Conservation (phyloP, 2,329 filamentous ascomycete genomes). For the Teratosphaeria destructans region DNA sequence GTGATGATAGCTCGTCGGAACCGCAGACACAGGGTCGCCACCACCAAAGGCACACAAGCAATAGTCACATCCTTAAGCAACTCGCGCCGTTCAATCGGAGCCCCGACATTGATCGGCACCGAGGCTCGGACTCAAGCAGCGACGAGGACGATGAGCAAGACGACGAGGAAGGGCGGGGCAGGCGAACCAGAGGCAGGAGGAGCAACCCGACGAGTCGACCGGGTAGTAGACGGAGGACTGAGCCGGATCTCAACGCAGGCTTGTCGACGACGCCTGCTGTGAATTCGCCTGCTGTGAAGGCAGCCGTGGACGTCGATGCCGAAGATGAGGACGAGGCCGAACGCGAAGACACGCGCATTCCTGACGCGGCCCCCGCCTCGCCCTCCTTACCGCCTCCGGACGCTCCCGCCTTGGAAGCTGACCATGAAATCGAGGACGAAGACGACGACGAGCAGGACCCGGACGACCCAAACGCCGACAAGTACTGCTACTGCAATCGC, state of each 20-base stretch:
- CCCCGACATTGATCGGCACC: constrained; percentile 24
- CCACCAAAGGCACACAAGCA: constrained; percentile 22
- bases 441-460: constrained; percentile 24
- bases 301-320: neutral
- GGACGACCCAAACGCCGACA: constrained; percentile 46
- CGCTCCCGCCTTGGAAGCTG: constrained; percentile 5
- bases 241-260: neutral
- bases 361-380: neutral
- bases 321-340: neutral
- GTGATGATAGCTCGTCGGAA: constrained; percentile 20
- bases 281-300: neutral
- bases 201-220: constrained; percentile 4
- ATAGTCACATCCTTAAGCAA: constrained; percentile 29
- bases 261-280: neutral
- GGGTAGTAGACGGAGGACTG: constrained; percentile 3
- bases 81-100: constrained; percentile 28
- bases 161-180: constrained; percentile 4
- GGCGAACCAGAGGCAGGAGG: constrained; percentile 1
- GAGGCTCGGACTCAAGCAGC: constrained; percentile 5
- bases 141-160: neutral
- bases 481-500: constrained; percentile 56
- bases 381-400: constrained; percentile 2
- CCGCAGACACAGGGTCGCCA: constrained; percentile 11
- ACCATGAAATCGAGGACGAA: constrained; percentile 11
- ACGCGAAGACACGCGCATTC: neutral